Evolutionary conservation across 139 green algal species (phyloP).

Genomic region (Coelastrella sp.): DNA sequence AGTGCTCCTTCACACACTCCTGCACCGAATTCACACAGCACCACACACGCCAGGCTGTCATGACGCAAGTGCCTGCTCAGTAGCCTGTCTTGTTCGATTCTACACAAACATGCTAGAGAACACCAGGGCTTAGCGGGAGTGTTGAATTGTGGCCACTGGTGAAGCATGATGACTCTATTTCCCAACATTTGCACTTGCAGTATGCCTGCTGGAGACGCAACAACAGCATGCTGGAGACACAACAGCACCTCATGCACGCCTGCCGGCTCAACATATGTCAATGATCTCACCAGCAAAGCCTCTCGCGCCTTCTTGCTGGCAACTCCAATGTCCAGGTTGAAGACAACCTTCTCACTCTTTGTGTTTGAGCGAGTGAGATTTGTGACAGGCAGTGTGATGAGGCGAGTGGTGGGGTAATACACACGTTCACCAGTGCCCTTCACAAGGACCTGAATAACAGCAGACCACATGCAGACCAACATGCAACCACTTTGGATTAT

Average conservation of each 20-base stretch:
- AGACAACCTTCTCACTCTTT: constrained; percentile 18
- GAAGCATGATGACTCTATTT: too few relatives aligned
- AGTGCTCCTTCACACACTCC: constrained; percentile 24
- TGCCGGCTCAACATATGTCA: neutral
- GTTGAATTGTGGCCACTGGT: too few relatives aligned
- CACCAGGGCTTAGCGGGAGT: neutral
- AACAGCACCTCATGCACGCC: neutral
- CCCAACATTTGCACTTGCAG: too few relatives aligned
- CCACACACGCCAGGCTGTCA: neutral
- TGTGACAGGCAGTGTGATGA: constrained; percentile 45
- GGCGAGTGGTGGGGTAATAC: constrained; percentile 48
- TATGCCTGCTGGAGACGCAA: neutral
- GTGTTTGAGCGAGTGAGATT: constrained; percentile 38
- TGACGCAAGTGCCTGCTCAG: neutral
- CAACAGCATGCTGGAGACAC: neutral
- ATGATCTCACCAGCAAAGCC: constrained; percentile 26
- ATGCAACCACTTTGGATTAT: neutral
- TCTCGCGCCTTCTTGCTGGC: neutral
- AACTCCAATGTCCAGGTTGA: constrained; percentile 34
- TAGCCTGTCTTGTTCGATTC: neutral
- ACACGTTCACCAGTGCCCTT: constrained; percentile 5
- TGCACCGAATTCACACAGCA: neutral
- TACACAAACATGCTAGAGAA: neutral
- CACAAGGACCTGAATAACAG: constrained; percentile 21
- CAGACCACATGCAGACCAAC: neutral